phyloP scores from a whole-genome alignment of 2,329 filamentous ascomycete genomes.

The Aureobasidium sp. region DNA sequence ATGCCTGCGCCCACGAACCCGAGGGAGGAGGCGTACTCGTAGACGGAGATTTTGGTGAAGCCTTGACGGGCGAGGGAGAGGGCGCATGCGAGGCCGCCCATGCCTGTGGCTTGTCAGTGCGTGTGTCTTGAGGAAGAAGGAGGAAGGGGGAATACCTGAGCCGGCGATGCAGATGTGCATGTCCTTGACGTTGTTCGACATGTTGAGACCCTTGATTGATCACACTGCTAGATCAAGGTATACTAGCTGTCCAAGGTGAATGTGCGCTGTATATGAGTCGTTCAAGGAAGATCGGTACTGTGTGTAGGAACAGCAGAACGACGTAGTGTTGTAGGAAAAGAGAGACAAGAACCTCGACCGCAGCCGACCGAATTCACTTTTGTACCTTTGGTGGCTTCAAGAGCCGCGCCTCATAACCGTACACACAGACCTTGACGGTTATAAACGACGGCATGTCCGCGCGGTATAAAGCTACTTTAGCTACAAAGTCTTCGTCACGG shows the following conservation, averaged over 20 bases:
- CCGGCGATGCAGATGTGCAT: slow-evolving; percentile 31
- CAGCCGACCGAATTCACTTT: neutral
- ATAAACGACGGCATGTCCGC: slow-evolving; percentile 3
- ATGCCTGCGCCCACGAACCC: slow-evolving; percentile 82
- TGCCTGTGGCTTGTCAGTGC: slow-evolving; percentile 42
- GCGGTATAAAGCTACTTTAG: neutral
- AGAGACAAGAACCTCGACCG: neutral
- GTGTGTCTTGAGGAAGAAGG: neutral
- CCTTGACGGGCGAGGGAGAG: slow-evolving; percentile 69
- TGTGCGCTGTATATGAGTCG: neutral
- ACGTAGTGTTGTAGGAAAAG: neutral
- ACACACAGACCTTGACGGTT: neutral
- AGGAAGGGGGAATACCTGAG: slow-evolving; percentile 22
- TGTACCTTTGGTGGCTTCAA: neutral
- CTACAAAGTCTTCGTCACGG: neutral
- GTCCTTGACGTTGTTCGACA: slow-evolving; percentile 25
- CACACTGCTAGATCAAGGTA: neutral
- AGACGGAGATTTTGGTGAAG: slow-evolving; percentile 66
- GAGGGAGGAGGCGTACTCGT: slow-evolving; percentile 63
- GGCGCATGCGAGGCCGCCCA: slow-evolving; percentile 69
- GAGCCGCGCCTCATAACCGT: slow-evolving; percentile 5
- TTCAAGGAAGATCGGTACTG: neutral
- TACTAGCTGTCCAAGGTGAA: neutral
- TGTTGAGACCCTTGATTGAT: neutral
- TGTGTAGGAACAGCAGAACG: neutral